A percentile compares a stretch with the other conserved stretches of the same genome.
These are phyloP conservation scores for Abrus precatorius DNA, from an alignment of 306 rosid genomes.

Conservation along the genomic window DNA sequence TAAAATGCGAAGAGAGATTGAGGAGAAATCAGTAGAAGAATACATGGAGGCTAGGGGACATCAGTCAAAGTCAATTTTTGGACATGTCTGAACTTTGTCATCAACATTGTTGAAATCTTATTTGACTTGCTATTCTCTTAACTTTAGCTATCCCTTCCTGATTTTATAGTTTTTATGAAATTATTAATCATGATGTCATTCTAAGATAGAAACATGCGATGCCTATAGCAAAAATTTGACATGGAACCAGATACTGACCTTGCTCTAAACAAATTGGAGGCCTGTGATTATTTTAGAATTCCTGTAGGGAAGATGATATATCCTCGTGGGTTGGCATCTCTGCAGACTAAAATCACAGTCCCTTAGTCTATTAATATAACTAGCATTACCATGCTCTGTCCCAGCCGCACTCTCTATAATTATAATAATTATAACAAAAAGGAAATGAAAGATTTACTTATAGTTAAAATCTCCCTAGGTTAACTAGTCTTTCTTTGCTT, in stretches of 20 bases:
- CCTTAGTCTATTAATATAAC: constrained; percentile 1
- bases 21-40: constrained; percentile 31
- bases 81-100: constrained; percentile 3
- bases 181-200: neutral
- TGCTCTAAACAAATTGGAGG: constrained; percentile 30
- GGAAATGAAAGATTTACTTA: neutral
- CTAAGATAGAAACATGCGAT: constrained; percentile 15
- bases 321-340: neutral
- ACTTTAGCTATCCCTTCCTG: constrained; percentile 27
- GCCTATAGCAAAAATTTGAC: constrained; percentile 11
- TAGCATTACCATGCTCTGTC: neutral
- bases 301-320: neutral
- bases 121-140: neutral
- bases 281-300: constrained; percentile 13
- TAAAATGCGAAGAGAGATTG: constrained; percentile 13
- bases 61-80: constrained; percentile 12
- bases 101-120: constrained; percentile 9
- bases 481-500: neutral
- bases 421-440: constrained; percentile 8
- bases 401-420: constrained; percentile 4
- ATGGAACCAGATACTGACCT: neutral
- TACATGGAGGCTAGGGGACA: neutral
- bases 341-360: constrained; percentile 5
- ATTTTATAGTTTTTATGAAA: constrained; percentile 7
- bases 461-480: constrained; percentile 8